Conservation (phyloP, 2,329 filamentous ascomycete genomes). For the Escovopsis sp. region DNA sequence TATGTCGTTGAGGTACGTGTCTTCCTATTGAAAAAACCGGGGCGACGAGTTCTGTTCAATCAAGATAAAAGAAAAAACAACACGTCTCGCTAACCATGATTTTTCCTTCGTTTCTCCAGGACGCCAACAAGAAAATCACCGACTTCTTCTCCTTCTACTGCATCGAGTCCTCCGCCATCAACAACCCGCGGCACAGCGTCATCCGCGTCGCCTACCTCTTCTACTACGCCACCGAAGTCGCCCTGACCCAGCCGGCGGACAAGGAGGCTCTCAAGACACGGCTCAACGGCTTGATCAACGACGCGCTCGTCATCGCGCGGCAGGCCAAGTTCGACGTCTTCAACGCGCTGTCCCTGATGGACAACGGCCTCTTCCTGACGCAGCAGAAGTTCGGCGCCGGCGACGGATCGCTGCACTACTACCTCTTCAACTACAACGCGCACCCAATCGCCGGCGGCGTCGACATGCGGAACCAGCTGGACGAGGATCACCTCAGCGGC, state of each 20-base stretch:
- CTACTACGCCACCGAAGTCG: constrained; percentile 84
- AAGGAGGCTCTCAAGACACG: constrained; percentile 55
- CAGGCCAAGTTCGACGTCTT: constrained; percentile 81
- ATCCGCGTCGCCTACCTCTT: constrained; percentile 90
- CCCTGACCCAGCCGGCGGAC: constrained; percentile 43
- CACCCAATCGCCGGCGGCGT: constrained; percentile 76
- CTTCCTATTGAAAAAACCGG: too few species aligned
- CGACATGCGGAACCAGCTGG: constrained; percentile 61
- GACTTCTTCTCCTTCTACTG: constrained; percentile 97
- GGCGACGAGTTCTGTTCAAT: too few species aligned
- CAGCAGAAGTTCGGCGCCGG: constrained; percentile 90
- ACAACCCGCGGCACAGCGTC: constrained; percentile 59
- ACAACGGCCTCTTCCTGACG: constrained; percentile 86
- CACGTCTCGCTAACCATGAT: too few species aligned
- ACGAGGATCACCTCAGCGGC: constrained; percentile 66
- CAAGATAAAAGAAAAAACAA: not conserved
- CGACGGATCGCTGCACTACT: constrained; percentile 91
- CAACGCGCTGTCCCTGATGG: constrained; percentile 84
- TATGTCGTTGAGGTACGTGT: constrained; percentile 70
- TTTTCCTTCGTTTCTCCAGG: not conserved
- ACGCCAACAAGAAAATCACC: constrained; percentile 61
- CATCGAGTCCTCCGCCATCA: constrained; percentile 84
- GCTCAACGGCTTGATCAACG: constrained; percentile 65
- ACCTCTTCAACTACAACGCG: constrained; percentile 92
- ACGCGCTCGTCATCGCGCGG: constrained; percentile 81